Base-by-base conservation (phyloP, 2,329 filamentous ascomycete genomes). In the Alternaria novae-zelandiae region DNA sequence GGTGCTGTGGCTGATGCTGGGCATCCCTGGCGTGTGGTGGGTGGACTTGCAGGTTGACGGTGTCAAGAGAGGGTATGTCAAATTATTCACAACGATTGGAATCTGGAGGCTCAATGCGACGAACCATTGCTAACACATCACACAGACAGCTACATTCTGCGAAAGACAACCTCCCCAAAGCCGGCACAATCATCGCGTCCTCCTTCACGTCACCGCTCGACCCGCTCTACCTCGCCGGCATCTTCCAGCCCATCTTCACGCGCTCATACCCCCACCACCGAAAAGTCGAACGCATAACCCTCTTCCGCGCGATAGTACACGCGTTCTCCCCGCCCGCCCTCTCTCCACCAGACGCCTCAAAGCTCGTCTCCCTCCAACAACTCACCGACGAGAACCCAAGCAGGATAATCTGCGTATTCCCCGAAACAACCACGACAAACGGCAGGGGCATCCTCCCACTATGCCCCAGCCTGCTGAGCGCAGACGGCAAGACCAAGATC, bases 11-110 rank as follows among this genome's bases (percentile, higher is more conserved):
- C 87, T 89, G 64, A 87, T 98, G 69, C 87, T 99, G 71, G 91
- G 89, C 41, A 91, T 97, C 63, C 93, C 94, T 0, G 95, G 96
- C 26, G 92, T 99, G 61, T 98, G 94, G 94, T 98, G 95, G 95
- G 90, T 97, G 60, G 96, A 99, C 81, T 84, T 99, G n/a, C 95
- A 97, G 80, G 93, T 99, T 69, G 96, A 99, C 79, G 95, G 95
- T 62, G 96, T 99, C 57, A 94, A 93, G 82, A 92, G 94, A 82
- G 96, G 96, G 82, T 94, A 79, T 59, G 84, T 76, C 51, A 30
- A 28, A n/a, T 11, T 12, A 12, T 21, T 13, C 5, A 23, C 41
- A 49, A 10, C 17, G 20, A 25, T 36, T 30, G 25, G 28, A 57
- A 10, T 13, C 23, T 6, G 1, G 17, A 43, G 30, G 13, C 17